Base-by-base conservation (phyloP, 768 basidiomycete species). In the Basidioascus undulatus region DNA sequence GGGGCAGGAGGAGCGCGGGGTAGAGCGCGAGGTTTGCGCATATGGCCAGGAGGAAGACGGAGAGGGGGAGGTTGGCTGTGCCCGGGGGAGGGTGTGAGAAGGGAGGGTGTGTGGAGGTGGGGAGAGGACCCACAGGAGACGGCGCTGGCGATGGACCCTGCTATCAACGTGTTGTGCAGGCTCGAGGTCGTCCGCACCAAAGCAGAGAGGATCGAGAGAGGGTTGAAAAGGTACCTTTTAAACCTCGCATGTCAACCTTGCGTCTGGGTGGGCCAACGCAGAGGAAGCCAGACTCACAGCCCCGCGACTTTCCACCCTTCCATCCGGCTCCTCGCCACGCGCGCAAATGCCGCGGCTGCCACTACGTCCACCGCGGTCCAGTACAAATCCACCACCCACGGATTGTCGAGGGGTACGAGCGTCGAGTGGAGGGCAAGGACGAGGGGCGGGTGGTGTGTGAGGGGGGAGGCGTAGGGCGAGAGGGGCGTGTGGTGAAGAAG, bases 151-250 rank as follows among this genome's bases (percentile, higher is more conserved):
- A 71, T 60, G 6, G 81, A n/a, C n/a, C n/a, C n/a, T n/a, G n/a
- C n/a, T n/a, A n/a, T n/a, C n/a, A n/a, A n/a, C n/a, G n/a, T n/a
- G n/a, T n/a, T n/a, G n/a, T n/a, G 56, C 1, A 73, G 63, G 53
- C 81, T 89, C 52, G 89, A 82, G 0, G 81, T 81, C 0, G 87
- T 87, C 10, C 73, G 61, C 0, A 83, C 78, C 6, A 89, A 62
- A 24, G 72, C 74, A 0, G 86, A 71, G 1, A 84, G 62, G 42
- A 89, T 56, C 7, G 79, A 59, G 55, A 92, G 92, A 3, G 92
- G 92, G 49, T 96, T 92, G 37, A 89, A 57, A 16, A 92, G 68
- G 58, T 76, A 87, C 35, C 84, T 92, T 49, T 3, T 43, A 20
- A 8, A 13, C 18, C 3, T 16, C 16, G 10, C 7, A 12, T 27